Percentiles rank a stretch among this genome's conserved stretches.
phyloP scores from a whole-genome alignment of 768 basidiomycete genomes.

The Amylocystis lapponica region DNA sequence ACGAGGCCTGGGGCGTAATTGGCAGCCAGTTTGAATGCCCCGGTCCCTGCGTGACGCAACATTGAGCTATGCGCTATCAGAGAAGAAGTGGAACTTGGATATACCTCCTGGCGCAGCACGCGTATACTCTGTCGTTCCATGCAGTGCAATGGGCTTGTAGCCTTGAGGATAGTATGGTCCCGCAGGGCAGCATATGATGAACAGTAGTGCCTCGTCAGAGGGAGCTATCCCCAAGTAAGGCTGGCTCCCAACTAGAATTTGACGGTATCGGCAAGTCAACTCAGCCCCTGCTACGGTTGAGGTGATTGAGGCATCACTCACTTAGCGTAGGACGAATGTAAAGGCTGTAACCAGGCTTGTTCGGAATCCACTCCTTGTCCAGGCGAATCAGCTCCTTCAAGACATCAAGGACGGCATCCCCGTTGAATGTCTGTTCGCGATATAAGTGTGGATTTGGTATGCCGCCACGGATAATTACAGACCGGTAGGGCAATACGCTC shows the following conservation, averaged over 20 bases:
- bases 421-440: constrained; percentile 61
- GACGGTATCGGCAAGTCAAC: not conserved
- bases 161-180: constrained; percentile 84
- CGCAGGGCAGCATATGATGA: constrained; percentile 55
- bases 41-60: constrained; percentile 49
- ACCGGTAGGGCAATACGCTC: constrained; percentile 72
- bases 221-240: constrained; percentile 42
- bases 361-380: constrained; percentile 90
- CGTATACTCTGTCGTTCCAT: constrained; percentile 50
- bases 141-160: constrained; percentile 87
- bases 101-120: constrained; percentile 43
- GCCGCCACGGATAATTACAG: constrained; percentile 18
- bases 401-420: constrained; percentile 64
- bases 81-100: not conserved
- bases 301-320: constrained; percentile 17
- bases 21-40: constrained; percentile 81
- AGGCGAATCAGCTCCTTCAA: constrained; percentile 82
- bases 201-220: constrained; percentile 54
- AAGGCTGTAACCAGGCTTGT: constrained; percentile 80
- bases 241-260: constrained; percentile 67
- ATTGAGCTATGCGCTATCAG: not conserved
- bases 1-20: constrained; percentile 88
- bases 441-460: not conserved
- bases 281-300: not conserved
- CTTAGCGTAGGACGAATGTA: constrained; percentile 85